Evolutionary conservation across 2,329 filamentous ascomycete genomes (phyloP).

Genomic region (Hawksworthiomyces lignivorus): DNA sequence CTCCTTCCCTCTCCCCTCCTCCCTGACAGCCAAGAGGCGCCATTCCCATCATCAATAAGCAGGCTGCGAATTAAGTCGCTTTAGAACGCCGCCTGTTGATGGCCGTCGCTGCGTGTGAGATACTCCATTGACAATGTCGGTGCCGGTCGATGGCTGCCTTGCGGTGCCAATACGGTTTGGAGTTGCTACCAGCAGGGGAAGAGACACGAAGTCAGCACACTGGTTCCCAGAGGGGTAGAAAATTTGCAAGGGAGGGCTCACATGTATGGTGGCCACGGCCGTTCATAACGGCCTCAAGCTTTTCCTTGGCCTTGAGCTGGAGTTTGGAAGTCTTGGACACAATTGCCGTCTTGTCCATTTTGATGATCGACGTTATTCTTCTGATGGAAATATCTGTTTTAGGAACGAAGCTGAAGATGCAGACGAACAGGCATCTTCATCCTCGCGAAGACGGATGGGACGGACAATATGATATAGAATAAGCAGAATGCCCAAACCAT

Average conservation of each 20-base stretch:
- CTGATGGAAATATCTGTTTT: no score
- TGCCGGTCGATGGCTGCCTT: slow-evolving; percentile 2
- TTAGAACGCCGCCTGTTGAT: slow-evolving; percentile 6
- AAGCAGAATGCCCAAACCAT: no score
- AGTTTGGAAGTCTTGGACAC: neutral
- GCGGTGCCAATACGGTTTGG: slow-evolving; percentile 7
- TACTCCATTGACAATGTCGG: slow-evolving; percentile 1
- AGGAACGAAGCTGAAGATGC: no score
- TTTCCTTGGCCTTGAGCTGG: slow-evolving; percentile 4
- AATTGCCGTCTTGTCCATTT: no score
- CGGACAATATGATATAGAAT: no score
- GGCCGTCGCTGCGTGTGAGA: slow-evolving; percentile 6
- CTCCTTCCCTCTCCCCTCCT: no score
- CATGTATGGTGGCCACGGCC: neutral
- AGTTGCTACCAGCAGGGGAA: neutral
- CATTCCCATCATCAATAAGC: neutral
- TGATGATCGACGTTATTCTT: no score
- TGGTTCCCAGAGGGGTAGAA: no score
- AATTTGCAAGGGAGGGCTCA: neutral
- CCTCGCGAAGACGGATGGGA: no score
- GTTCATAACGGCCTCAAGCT: slow-evolving; percentile 8
- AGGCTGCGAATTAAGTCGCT: slow-evolving; percentile 9
- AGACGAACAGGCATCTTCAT: no score
- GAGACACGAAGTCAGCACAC: neutral
- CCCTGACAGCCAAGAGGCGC: no score